These are phyloP conservation scores for Phytophthora syringae DNA, from an alignment of 352 stramenopile species.

Conservation along the genomic window DNA sequence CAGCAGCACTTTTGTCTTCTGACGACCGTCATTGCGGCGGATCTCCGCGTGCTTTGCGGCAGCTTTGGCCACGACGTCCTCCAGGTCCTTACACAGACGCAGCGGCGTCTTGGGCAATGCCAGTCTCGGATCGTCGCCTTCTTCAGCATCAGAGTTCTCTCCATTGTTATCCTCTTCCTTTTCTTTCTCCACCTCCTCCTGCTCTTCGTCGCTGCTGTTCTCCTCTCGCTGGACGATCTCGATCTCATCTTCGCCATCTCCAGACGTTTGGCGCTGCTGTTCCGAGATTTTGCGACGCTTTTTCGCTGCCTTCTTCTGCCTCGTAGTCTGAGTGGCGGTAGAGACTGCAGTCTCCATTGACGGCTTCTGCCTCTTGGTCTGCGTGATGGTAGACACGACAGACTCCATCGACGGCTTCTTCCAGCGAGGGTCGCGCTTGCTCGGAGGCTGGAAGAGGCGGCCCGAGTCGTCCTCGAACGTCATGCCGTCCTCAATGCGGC, in stretches of 20 bases:
- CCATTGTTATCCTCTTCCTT: slow-evolving; percentile 26
- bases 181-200: slow-evolving; percentile 21
- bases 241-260: slow-evolving; percentile 36
- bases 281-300: slow-evolving; percentile 49
- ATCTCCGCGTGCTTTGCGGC: slow-evolving; percentile 57
- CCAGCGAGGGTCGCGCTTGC: slow-evolving; percentile 72
- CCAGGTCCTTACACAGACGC: slow-evolving; percentile 52
- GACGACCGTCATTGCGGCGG: slow-evolving; percentile 57
- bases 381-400: slow-evolving; percentile 44
- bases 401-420: slow-evolving; percentile 63
- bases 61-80: slow-evolving; percentile 52
- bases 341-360: slow-evolving; percentile 48
- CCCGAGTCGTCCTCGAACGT: slow-evolving; percentile 72
- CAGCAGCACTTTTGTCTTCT: slow-evolving; percentile 76
- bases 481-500: slow-evolving; percentile 62
- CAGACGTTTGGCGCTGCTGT: slow-evolving; percentile 17
- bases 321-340: slow-evolving; percentile 38
- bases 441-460: slow-evolving; percentile 76
- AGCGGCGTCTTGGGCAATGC: slow-evolving; percentile 43
- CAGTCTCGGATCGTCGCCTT: slow-evolving; percentile 12
- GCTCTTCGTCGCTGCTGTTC: slow-evolving; percentile 7
- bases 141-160: slow-evolving; percentile 15
- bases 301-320: slow-evolving; percentile 35
- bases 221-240: slow-evolving; percentile 26
- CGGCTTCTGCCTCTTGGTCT: slow-evolving; percentile 56